A percentile compares a stretch with the other conserved stretches of the same genome.
Conservation (phyloP, 2,329 filamentous ascomycete genomes). For the Sarocladiaceae sp. region DNA sequence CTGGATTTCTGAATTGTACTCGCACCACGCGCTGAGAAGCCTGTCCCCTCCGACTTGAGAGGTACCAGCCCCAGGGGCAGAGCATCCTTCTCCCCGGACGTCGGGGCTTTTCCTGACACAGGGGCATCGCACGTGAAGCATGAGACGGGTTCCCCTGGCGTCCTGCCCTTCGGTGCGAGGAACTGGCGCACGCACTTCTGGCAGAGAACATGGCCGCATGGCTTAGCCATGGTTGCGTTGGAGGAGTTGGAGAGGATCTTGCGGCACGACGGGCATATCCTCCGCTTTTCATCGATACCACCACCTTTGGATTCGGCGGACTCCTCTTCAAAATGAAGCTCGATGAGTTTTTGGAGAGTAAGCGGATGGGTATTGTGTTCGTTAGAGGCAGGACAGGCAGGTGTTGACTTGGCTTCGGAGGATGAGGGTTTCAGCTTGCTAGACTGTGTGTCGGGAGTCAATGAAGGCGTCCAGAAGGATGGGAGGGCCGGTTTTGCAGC, state of each 20-base stretch:
- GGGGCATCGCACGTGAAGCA: constrained; percentile 88
- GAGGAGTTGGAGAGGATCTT: constrained; percentile 77
- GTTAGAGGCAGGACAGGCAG: constrained; percentile 70
- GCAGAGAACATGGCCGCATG: constrained; percentile 89
- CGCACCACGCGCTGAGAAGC: constrained; percentile 81
- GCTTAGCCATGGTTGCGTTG: constrained; percentile 74
- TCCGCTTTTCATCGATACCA: constrained; percentile 35
- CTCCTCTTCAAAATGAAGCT: constrained; percentile 70
- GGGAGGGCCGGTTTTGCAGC: constrained; percentile 63
- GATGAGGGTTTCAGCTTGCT: constrained; percentile 46
- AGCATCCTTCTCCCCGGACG: constrained; percentile 42
- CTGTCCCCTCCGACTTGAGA: constrained; percentile 80
- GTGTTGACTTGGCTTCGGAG: constrained; percentile 60
- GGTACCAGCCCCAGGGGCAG: constrained; percentile 69
- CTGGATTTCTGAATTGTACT: constrained; percentile 75
- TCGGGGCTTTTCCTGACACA: constrained; percentile 48
- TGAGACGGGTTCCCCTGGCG: constrained; percentile 38
- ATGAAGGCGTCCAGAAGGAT: constrained; percentile 88
- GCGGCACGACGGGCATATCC: constrained; percentile 75
- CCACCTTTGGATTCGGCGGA: constrained; percentile 43
- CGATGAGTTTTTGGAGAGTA: constrained; percentile 70
- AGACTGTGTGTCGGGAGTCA: constrained; percentile 54
- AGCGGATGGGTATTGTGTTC: constrained; percentile 63
- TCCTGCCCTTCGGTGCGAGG: constrained; percentile 52
- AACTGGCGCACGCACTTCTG: constrained; percentile 79